Evolutionary conservation across 768 basidiomycete species (phyloP), one percentile per base, ranked within the genome.

Genomic region (Termitomyces sp.): DNA sequence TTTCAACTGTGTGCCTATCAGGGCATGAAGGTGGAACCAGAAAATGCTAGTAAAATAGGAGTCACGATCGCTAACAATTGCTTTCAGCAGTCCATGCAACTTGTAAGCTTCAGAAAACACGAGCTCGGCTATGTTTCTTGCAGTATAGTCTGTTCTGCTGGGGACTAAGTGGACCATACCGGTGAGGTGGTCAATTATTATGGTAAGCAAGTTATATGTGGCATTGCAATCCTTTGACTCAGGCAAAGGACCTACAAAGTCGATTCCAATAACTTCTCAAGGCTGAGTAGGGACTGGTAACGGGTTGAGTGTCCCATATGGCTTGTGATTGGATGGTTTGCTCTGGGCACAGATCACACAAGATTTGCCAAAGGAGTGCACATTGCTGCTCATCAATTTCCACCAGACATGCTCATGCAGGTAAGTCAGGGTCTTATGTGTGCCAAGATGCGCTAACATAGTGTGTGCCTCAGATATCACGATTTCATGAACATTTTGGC

Each of bases 381-480:
- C 13, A n/a, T 45, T 10, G 4, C 24, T 45, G 10, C 22, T 30
- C 24, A 45, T 45, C 1, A 1, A 5, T 45, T 30, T 24, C 44
- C 44, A 45, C 44, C 44, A 45, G 1, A 45, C 44, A 26, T 72
- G 44, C n/a, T 75, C 66, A 3, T 61, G 33, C 0, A 76, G 61
- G 48, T 73, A 73, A 0, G 40, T 24, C 0, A 76, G 18, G 0
- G 73, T 78, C 47, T 76, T 78, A 13, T n/a, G 6, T 0, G 58
- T 5, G 1, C 75, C 73, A 0, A 79, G 60, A 50, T 77, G 75
- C 0, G 75, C 75, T n/a, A 77, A 50, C 0, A 77, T 7, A 0
- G 67, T 69, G 32, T 77, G 77, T 0, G 73, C 76, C 22, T 76
- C 72, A 0, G 59, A 56, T 0, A 78, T 77, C 0, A 78, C n/a